Evolutionary conservation across 2,329 filamentous ascomycete genomes (phyloP), one percentile per base, ranked within the genome.

Genomic region (Neophaeococcomyces aloes): DNA sequence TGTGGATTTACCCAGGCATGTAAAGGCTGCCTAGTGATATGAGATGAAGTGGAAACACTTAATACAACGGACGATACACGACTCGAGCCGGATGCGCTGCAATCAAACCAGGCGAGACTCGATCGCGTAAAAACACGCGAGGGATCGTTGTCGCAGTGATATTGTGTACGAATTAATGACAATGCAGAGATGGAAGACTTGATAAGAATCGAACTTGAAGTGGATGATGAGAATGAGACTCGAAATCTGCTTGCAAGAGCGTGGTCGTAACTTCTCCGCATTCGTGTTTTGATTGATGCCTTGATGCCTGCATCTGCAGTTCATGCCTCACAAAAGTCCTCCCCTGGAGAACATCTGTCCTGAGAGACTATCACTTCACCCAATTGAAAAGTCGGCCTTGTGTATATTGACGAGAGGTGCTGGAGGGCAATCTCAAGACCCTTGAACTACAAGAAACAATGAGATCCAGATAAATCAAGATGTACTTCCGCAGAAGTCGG

Each of bases 401-500:
- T 8, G 32, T 18, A 17, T 35, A 10, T 15, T 21, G 11, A 35
- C 32, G 8, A 35, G 15, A 10, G 19, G 15, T 4, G 19, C 15
- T 21, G 14, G 3, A 35, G 11, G 10, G 19, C 10, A 17, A 17
- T 14, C 13, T 35, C 13, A 11, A 35, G 19, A 18, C 10, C n/a
- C 10, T 15, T 10, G 7, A 18, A 35, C 11, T 10, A 35, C 18
- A 11, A 35, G 32, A 35, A 35, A 40, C 3, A 3, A 40, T 40
- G 38, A 40, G 25, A 40, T 7, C 7, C 8, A 29, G 11, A 30
- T 40, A 29, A 25, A 18, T 13, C 29, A 36, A 44, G 37, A 27
- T 32, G 35, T 21, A 14, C 25, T 29, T 19, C 15, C n/a, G 2
- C 38, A 30, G 5, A 8, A 14, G 29, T 30, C 30, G 38, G 50